Percentiles rank a stretch among this genome's conserved stretches.
Conservation (phyloP, 1,284 basidiomycete species). For the Heterobasidion irregulare region DNA sequence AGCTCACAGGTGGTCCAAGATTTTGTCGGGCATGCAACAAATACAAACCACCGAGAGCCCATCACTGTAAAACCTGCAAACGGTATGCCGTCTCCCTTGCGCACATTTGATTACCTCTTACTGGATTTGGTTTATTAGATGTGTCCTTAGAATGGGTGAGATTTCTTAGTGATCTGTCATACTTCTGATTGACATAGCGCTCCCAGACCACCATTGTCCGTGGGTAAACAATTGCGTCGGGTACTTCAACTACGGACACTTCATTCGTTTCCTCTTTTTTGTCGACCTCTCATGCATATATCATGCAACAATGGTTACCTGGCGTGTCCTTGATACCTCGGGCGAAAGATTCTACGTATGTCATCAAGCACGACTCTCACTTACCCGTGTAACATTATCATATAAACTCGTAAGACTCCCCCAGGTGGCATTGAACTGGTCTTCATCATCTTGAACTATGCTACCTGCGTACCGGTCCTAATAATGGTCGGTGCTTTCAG, state of each 20-base stretch:
- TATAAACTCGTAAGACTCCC: conserved; percentile 43
- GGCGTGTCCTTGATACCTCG: conserved; percentile 48
- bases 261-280: conserved; percentile 87
- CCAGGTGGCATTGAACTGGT: conserved; percentile 67
- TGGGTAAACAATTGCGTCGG: conserved; percentile 92
- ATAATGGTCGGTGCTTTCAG: conserved; percentile 84
- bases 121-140: conserved; percentile 32
- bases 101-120: not conserved
- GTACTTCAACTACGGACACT: conserved; percentile 84
- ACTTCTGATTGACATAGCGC: conserved; percentile 4
- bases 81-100: conserved; percentile 40
- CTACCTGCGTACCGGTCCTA: conserved; percentile 78
- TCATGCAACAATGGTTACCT: conserved; percentile 72
- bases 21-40: conserved; percentile 75
- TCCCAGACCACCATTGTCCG: conserved; percentile 82
- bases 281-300: conserved; percentile 86
- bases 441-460: conserved; percentile 84
- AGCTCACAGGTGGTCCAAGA: conserved; percentile 68
- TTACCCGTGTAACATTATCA: conserved; percentile 3
- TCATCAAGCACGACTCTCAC: conserved; percentile 1
- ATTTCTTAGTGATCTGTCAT: not conserved
- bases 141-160: conserved; percentile 75
- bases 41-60: conserved; percentile 72
- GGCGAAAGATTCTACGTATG: conserved; percentile 45
- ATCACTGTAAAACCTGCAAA: conserved; percentile 86